Evolutionary conservation across 192 early-diverging fungal species (phyloP).

Genomic region (Thamnidium elegans): DNA sequence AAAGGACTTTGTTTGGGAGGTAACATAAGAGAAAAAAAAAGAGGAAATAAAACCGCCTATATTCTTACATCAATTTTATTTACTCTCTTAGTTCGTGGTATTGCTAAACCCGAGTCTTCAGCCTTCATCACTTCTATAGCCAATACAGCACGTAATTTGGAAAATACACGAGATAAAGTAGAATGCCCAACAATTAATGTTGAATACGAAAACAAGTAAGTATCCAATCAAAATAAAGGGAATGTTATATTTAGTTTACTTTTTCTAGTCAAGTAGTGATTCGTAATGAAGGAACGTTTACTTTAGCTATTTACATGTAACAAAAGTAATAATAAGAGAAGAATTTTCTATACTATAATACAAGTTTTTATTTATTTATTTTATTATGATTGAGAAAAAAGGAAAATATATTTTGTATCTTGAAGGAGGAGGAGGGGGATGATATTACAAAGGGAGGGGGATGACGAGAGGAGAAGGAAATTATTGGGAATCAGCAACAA

Average conservation of each 20-base stretch:
- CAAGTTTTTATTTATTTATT: too few species aligned
- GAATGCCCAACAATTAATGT: constrained; percentile 28
- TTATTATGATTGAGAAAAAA: too few species aligned
- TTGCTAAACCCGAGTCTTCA: constrained; percentile 22
- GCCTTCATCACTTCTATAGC: constrained; percentile 26
- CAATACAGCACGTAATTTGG: constrained; percentile 14
- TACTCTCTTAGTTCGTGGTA: constrained; percentile 11
- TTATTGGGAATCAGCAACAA: constrained; percentile 62
- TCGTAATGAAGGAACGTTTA: constrained; percentile 32
- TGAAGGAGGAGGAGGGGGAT: too few species aligned
- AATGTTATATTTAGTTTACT: neutral
- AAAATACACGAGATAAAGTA: constrained; percentile 16
- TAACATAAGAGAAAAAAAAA: neutral
- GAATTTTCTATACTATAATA: too few species aligned
- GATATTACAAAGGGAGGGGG: too few species aligned
- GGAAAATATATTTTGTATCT: too few species aligned
- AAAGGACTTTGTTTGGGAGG: constrained; percentile 30
- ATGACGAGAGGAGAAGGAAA: neutral
- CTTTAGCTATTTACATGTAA: constrained; percentile 26
- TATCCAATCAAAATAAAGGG: neutral
- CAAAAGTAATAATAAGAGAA: neutral
- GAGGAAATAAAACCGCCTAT: neutral
- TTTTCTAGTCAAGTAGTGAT: constrained; percentile 21
- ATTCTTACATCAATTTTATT: neutral
- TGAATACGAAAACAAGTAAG: constrained; percentile 31